Percentiles rank a stretch among this genome's conserved stretches.
These are phyloP conservation scores for Persicaria tinctoria DNA, from an alignment of 148 eudicot species.

Conservation along the genomic window DNA sequence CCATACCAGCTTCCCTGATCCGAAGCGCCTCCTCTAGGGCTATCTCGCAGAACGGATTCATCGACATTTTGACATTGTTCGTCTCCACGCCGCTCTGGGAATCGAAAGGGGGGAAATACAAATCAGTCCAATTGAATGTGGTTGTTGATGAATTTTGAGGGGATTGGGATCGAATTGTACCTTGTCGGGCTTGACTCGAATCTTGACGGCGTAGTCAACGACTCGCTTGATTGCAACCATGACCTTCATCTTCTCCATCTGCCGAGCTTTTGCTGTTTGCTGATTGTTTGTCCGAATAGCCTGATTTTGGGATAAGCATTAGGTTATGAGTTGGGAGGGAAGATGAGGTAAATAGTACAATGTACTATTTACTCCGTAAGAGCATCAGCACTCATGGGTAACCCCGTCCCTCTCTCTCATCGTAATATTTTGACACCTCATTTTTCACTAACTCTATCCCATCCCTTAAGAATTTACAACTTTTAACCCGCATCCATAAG, in stretches of 20 bases:
- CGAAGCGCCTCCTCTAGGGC: slow-evolving; percentile 92
- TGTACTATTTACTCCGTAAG: no score
- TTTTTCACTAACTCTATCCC: no score
- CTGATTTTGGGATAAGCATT: no score
- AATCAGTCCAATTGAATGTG: not conserved
- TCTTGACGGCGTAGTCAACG: slow-evolving; percentile 93
- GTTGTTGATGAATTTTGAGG: not conserved
- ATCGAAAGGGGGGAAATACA: not conserved
- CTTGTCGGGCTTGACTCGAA: slow-evolving; percentile 91
- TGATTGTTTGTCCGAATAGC: no score
- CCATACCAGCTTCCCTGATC: slow-evolving; percentile 68
- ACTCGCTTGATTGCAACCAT: slow-evolving; percentile 90
- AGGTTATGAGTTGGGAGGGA: no score
- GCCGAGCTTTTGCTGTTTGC: not conserved
- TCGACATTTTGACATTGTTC: slow-evolving; percentile 88
- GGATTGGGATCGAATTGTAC: slow-evolving; percentile 22
- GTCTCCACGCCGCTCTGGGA: slow-evolving; percentile 82
- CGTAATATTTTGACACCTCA: no score
- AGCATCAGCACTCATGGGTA: no score
- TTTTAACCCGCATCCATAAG: no score
- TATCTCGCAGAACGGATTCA: slow-evolving; percentile 98
- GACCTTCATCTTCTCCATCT: slow-evolving; percentile 55
- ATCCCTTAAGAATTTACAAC: no score
- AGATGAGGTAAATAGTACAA: no score
- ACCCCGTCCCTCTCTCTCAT: no score